These are phyloP conservation scores for Pavlovales sp. DNA, from an alignment of 208 protist species.

Conservation along the genomic window DNA sequence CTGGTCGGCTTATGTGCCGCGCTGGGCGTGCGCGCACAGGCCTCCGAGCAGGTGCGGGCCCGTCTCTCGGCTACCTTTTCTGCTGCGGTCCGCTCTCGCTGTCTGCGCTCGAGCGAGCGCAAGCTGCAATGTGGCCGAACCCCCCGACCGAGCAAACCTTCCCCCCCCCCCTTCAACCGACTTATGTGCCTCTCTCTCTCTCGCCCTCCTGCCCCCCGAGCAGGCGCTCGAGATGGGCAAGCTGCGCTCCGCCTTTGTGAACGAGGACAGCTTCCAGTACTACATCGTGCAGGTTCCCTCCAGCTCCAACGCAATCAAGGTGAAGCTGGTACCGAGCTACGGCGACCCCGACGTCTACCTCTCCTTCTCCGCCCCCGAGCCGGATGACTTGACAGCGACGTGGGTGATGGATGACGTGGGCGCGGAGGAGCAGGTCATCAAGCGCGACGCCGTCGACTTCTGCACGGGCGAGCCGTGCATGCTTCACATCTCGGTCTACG, in stretches of 20 bases:
- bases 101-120: too few species aligned
- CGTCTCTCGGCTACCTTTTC: too few species aligned
- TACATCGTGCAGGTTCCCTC: background rate
- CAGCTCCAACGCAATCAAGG: background rate
- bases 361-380: background rate
- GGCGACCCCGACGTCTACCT: conserved; percentile 20
- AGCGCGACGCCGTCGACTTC: background rate
- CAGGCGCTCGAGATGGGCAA: background rate
- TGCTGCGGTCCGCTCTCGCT: too few species aligned
- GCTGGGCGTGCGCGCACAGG: too few species aligned
- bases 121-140: too few species aligned
- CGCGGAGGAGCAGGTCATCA: background rate
- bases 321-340: background rate
- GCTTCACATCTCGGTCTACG: background rate
- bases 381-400: background rate
- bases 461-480: background rate
- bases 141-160: too few species aligned
- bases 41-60: too few species aligned
- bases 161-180: too few species aligned
- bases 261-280: background rate
- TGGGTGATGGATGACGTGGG: background rate
- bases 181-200: too few species aligned
- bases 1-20: too few species aligned
- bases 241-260: background rate
- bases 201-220: too few species aligned